Conservation (phyloP, 225 moss, liverwort and hornwort genomes). For the Antitrichia curtipendula region DNA sequence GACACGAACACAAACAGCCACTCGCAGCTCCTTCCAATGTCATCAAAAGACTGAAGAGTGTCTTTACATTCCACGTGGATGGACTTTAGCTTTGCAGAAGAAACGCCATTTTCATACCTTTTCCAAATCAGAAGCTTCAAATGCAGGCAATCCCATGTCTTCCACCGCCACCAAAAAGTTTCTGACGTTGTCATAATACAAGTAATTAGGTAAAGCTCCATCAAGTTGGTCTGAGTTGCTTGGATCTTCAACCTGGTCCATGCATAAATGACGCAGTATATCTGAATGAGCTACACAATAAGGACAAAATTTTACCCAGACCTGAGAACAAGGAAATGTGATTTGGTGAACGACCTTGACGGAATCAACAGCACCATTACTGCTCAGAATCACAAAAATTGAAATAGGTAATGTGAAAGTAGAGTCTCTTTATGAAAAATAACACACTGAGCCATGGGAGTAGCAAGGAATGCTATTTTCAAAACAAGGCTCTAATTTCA, state of each 20-base stretch:
- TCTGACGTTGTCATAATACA: constrained; percentile 41
- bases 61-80: not conserved
- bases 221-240: constrained; percentile 14
- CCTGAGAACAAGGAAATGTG: not conserved
- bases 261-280: not conserved
- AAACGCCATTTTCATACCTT: constrained; percentile 8
- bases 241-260: constrained; percentile 37
- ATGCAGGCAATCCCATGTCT: constrained; percentile 53
- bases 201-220: constrained; percentile 40
- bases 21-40: not conserved
- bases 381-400: not conserved
- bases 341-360: not conserved
- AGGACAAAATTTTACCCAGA: not conserved
- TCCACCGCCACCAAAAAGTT: constrained; percentile 46
- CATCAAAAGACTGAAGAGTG: not conserved
- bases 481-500: not conserved
- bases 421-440: not conserved
- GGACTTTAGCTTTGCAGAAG: not conserved
- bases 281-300: not conserved
- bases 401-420: not conserved
- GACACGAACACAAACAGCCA: not conserved
- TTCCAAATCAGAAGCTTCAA: constrained; percentile 45
- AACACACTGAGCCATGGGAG: not conserved
- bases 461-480: not conserved
- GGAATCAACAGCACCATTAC: not conserved